Evolutionary conservation across 768 basidiomycete species (phyloP), one percentile per base, ranked within the genome.

Genomic region (Lyophyllum atratum): DNA sequence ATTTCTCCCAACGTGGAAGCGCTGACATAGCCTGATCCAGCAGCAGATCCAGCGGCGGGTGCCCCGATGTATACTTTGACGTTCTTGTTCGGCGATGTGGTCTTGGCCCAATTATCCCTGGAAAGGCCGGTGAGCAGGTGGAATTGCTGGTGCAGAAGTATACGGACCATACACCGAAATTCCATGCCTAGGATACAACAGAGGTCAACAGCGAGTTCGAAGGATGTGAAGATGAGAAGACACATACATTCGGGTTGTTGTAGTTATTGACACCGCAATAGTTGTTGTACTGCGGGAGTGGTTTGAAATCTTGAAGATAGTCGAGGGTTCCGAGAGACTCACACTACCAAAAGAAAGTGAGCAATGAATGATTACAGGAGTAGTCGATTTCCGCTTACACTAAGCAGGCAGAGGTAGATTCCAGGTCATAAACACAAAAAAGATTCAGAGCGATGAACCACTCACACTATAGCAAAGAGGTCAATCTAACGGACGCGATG

Each of bases 41-140:
- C 83, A 4, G 85, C 85, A 10, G 77, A 68, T 17, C 70, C 66
- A 1, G 84, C 78, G 1, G 82, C 86, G 3, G 86, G 85, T 25
- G 82, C 85, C 29, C 85, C 86, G 51, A 88, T 81, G 68, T 81
- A 87, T n/a, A 88, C 72, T 67, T 85, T 86, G 44, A 86, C 80
- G 59, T 84, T 78, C 54, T 72, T 75, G 72, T 85, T 87, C 0
- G 80, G 78, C 47, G 84, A 85, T 1, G 72, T 71, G 6, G 73
- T 80, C 55, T 80, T 79, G 15, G 86, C 86, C 85, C 85, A 87
- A 65, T 77, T 75, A 60, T 87, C 85, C 86, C 85, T 85, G 44
- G 9, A 56, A 26, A 53, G 21, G 45, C 15, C 25, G 47, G 42
- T n/a, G 34, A 24, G 34, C 6, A 21, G 6, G n/a, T 4, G 2